Evolutionary conservation across 768 basidiomycete species (phyloP).

Genomic region (Boletus rubescentipes): DNA sequence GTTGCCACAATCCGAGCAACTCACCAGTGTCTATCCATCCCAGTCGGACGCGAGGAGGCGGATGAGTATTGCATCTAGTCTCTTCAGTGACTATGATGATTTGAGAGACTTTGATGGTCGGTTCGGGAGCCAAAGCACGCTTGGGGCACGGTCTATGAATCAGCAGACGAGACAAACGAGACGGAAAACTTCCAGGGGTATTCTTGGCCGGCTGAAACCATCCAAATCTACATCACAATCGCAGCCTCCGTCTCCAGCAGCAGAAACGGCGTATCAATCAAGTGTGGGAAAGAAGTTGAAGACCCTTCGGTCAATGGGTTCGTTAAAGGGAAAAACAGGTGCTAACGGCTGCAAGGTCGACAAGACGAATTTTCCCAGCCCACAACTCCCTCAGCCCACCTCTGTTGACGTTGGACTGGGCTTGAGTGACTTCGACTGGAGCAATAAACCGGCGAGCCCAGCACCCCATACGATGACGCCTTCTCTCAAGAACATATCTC

Average conservation of each 20-base stretch:
- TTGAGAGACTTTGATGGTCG: conserved; percentile 83
- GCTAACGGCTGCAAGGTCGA: conserved; percentile 29
- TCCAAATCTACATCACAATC: conserved; percentile 42
- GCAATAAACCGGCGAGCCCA: conserved; percentile 22
- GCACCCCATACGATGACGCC: conserved; percentile 17
- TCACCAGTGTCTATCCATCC: conserved; percentile 28
- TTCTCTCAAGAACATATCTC: conserved; percentile 16
- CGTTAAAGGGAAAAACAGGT: conserved; percentile 56
- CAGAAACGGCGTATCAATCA: conserved; percentile 36
- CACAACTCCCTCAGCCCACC: conserved; percentile 52
- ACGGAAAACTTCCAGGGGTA: conserved; percentile 66
- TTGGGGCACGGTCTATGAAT: conserved; percentile 46
- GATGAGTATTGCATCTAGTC: conserved; percentile 69
- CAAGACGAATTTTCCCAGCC: conserved; percentile 45
- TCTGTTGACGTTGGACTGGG: conserved; percentile 57
- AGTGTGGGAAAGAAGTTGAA: conserved; percentile 57
- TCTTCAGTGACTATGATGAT: conserved; percentile 87
- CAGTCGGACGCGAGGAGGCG: conserved; percentile 47
- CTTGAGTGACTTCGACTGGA: conserved; percentile 57
- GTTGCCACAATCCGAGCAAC: conserved; percentile 21
- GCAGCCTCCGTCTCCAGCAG: conserved; percentile 44
- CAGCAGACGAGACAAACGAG: conserved; percentile 43
- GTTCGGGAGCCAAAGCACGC: conserved; percentile 78
- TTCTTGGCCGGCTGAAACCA: conserved; percentile 60
- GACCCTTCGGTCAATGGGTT: conserved; percentile 78